Evolutionary conservation across 2,329 filamentous ascomycete species (phyloP), one percentile per base, ranked within the genome.

Genomic region (Sporothrix humicola): DNA sequence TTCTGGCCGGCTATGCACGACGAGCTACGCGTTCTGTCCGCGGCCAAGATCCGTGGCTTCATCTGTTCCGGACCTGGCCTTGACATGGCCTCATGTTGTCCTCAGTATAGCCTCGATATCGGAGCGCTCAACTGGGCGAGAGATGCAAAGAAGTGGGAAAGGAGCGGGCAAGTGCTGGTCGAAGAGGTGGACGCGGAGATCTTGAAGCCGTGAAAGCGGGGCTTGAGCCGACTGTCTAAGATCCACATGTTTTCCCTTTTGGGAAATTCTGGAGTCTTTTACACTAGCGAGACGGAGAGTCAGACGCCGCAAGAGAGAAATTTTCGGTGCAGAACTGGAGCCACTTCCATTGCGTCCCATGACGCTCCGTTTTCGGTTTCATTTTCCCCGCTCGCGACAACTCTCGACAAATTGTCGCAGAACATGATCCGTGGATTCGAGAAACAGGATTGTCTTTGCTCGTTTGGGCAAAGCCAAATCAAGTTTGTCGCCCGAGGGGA

Each of bases 221-320:
- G 31, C 58, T 17, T 9, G 7, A 20, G 52, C 20, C 8, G 52
- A 3, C 52, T 20, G 13, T 54, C 52, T 54, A 20, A 20, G 52
- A 20, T 10, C 52, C 20, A 8, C 20, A 7, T 52, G 12, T 15
- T 7, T 4, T n/a, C 50, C 15, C n/a, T 52, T 54, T 54, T 54
- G 52, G 52, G 6, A 8, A 2, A 9, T 61, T 37, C 26, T 61
- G 58, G 23, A 26, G 58, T 37, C 58, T 42, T 42, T n/a, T 17
- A n/a, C 15, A 31, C 26, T 61, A 61, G 31, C 31, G 2, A 2
- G 31, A 61, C 58, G 58, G 58, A 42, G 15, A n/a, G 31, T 61
- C 13, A 61, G 59, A 63, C 17, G 59, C 59, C 59, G 37, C 59
- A 63, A 63, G 8, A 44, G 59, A 37, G 17, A 63, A 23, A 8